Evolutionary conservation across 2,329 filamentous ascomycete species (phyloP).

Genomic region (Sclerotinia glacialis): DNA sequence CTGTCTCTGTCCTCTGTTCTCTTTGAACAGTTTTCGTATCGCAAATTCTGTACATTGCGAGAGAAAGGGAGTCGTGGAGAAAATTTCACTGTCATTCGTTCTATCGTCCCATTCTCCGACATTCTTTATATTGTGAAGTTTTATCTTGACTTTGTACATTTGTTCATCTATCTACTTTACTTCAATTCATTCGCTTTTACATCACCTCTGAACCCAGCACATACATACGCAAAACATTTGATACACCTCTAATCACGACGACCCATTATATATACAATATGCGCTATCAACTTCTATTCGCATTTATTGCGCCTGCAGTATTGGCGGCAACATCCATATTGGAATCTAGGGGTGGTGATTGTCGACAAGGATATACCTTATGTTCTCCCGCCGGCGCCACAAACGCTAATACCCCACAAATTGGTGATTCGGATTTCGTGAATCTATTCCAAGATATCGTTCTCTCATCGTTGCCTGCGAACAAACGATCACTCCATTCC

Average conservation of each 20-base stretch:
- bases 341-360: conserved; percentile 20
- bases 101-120: background rate
- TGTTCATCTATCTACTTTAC: background rate
- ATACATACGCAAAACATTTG: background rate
- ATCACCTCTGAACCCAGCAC: background rate
- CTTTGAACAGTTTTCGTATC: background rate
- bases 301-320: conserved; percentile 19
- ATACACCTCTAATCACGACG: conserved; percentile 2
- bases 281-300: conserved; percentile 8
- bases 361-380: conserved; percentile 35
- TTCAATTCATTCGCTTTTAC: conserved; percentile 1
- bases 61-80: background rate
- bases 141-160: background rate
- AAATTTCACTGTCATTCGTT: background rate
- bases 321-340: conserved; percentile 3
- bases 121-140: background rate
- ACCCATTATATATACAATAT: conserved; percentile 7
- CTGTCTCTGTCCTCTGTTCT: background rate
- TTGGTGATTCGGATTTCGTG: conserved; percentile 36
- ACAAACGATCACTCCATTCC: conserved; percentile 23
- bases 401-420: conserved; percentile 32
- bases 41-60: background rate
- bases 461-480: conserved; percentile 35
- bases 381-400: conserved; percentile 39
- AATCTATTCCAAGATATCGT: conserved; percentile 39